A percentile compares a stretch with the other conserved stretches of the same genome.
Evolutionary conservation across 352 stramenopile species (phyloP).

Genomic region (Hyaloperonospora arabidopsidis): DNA sequence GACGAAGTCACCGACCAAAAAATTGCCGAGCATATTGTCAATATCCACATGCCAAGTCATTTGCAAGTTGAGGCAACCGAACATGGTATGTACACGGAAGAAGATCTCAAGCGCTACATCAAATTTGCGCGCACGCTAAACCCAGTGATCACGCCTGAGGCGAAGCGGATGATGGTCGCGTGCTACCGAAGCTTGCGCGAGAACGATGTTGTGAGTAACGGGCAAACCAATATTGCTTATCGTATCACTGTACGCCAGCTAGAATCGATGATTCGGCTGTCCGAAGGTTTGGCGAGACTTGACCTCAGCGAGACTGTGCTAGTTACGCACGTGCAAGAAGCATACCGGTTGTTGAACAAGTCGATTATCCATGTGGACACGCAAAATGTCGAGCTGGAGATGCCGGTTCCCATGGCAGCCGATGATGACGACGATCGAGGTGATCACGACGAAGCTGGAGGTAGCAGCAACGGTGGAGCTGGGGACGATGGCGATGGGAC

Average conservation of each 20-base stretch:
- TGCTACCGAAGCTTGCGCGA: conserved; percentile 97
- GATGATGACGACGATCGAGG: conserved; percentile 57
- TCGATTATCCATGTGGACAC: conserved; percentile 99
- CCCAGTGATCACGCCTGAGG: conserved; percentile 52
- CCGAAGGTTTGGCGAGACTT: conserved; percentile 92
- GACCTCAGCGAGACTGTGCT: conserved; percentile 91
- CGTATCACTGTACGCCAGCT: conserved; percentile 98
- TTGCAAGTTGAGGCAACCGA: conserved; percentile 26
- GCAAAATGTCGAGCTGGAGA: conserved; percentile 91
- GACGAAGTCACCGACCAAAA: conserved; percentile 90
- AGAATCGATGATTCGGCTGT: conserved; percentile 97
- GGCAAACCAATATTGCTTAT: conserved; percentile 93
- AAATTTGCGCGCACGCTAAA: conserved; percentile 74
- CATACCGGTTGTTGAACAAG: conserved; percentile 95
- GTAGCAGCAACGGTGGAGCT: conserved; percentile 9
- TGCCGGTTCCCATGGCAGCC: conserved; percentile 33
- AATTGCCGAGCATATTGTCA: conserved; percentile 97
- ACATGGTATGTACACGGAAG: conserved; percentile 50
- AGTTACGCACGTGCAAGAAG: conserved; percentile 91
- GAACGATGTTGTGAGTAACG: conserved; percentile 89
- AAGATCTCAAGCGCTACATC: conserved; percentile 93
- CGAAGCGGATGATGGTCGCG: conserved; percentile 91
- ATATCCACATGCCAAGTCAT: conserved; percentile 85
- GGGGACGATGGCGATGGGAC: conserved; percentile 3
- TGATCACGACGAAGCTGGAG: conserved; percentile 14